Evolutionary conservation across 768 basidiomycete species (phyloP).

Genomic region (Macrolepiota dolichaula): DNA sequence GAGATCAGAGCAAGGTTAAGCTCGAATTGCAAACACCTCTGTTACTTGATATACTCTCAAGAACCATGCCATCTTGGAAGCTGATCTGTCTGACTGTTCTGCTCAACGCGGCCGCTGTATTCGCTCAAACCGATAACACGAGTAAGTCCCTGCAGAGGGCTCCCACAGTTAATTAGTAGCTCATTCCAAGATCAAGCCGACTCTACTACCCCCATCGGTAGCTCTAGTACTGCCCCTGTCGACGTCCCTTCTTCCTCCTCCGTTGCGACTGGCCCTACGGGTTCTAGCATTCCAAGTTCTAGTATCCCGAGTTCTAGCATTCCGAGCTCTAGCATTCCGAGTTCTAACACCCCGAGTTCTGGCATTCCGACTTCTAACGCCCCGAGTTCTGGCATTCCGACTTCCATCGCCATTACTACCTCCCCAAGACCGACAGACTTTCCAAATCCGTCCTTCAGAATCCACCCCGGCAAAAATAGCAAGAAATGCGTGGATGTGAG

Average conservation of each 20-base stretch:
- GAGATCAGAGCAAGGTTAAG: not conserved
- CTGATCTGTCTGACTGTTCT: not conserved
- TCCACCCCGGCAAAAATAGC: conserved; percentile 16
- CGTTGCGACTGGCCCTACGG: not conserved
- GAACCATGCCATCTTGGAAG: not conserved
- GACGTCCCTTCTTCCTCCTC: not conserved
- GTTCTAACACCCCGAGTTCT: no score
- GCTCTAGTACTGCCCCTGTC: not conserved
- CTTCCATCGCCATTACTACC: no score
- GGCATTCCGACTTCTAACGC: no score
- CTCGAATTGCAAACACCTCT: not conserved
- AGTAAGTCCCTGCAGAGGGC: not conserved
- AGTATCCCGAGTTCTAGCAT: no score
- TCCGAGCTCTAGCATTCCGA: no score
- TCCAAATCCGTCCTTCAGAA: not conserved
- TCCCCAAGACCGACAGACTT: no score
- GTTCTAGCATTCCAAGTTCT: no score
- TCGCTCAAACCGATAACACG: not conserved
- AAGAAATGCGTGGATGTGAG: conserved; percentile 23
- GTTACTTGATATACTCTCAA: not conserved
- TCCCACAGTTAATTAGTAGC: not conserved
- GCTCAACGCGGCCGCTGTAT: not conserved
- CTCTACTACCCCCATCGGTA: not conserved
- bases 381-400: no score
- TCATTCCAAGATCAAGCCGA: no score